Conservation (phyloP, 2,329 filamentous ascomycete genomes). For the Penicillium sp. region DNA sequence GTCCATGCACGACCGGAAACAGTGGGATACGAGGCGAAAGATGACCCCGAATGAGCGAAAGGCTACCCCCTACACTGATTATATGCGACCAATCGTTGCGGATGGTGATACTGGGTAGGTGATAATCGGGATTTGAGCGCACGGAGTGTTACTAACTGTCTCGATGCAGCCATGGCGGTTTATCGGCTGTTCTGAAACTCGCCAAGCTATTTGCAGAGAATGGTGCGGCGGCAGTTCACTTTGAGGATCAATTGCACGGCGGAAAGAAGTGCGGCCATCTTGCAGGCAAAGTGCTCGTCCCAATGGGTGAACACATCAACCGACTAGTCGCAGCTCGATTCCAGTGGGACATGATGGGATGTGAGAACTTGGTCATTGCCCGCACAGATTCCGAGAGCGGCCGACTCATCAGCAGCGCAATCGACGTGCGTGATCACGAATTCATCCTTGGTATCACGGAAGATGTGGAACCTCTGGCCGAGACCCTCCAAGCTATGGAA, state of each 20-base stretch:
- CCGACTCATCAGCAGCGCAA: slow-evolving; percentile 80
- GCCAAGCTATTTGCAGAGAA: slow-evolving; percentile 98
- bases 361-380: slow-evolving; percentile 90
- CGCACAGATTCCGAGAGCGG: slow-evolving; percentile 95
- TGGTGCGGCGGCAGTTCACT: slow-evolving; percentile 92
- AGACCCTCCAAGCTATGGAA: slow-evolving; percentile 89
- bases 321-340: slow-evolving; percentile 86
- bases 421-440: slow-evolving; percentile 93
- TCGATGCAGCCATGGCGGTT: slow-evolving; percentile 70
- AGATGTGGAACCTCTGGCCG: slow-evolving; percentile 74
- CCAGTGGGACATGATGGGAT: slow-evolving; percentile 98
- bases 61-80: slow-evolving; percentile 80
- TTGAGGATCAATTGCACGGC: slow-evolving; percentile 95
- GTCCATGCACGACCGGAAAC: slow-evolving; percentile 92
- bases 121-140: too few relatives aligned
- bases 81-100: slow-evolving; percentile 89
- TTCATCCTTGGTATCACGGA: slow-evolving; percentile 88
- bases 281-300: slow-evolving; percentile 92
- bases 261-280: slow-evolving; percentile 98
- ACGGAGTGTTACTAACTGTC: not conserved
- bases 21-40: slow-evolving; percentile 82
- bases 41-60: slow-evolving; percentile 70
- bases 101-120: slow-evolving; percentile 82
- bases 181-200: slow-evolving; percentile 90
- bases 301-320: slow-evolving; percentile 93